Evolutionary conservation across 176 grass and related monocot genomes (phyloP), one percentile per base, ranked within the genome.

Genomic region (Olyra latifolia): DNA sequence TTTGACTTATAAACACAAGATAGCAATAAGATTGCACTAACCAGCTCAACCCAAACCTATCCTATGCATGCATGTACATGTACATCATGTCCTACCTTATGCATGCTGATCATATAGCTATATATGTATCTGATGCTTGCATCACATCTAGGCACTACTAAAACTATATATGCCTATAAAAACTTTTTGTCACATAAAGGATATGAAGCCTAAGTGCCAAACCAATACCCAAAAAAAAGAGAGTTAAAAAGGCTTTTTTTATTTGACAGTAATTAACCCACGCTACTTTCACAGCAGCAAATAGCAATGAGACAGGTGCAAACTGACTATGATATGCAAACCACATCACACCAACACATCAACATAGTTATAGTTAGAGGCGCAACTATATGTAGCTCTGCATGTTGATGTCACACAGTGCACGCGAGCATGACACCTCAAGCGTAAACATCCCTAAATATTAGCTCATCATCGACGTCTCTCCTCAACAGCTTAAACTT

Each of bases 251-350:
- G 74, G 27, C 66, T 10, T 11, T 30, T 56, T 47, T 7, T 58
- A 22, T 57, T 44, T 27, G 1, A 6, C 69, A 41, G 38, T 69
- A 22, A n/a, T n/a, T 75, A 64, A 66, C 23, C 20, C 35, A 79
- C 8, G 12, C 46, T 35, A 20, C 4, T 7, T 19, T 56, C 47
- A 14, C 16, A 15, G 46, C 75, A 74, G 58, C 47, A 80, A 55
- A n/a, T n/a, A 3, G 32, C 32, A 35, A 35, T 27, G 43, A 52
- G 54, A 69, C 72, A 71, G 41, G 40, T 22, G n/a, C 59, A 64
- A 23, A 4, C 32, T 35, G 87, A 77, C 10, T 82, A 81, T 89
- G 72, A 77, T 65, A 85, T 32, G 77, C 72, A 85, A 77, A 71
- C 86, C 74, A 52, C 63, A 87, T 46, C 78, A 76, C 71, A 49